Conservation (phyloP, 2,329 filamentous ascomycete species). For the Cytospora piceae region DNA sequence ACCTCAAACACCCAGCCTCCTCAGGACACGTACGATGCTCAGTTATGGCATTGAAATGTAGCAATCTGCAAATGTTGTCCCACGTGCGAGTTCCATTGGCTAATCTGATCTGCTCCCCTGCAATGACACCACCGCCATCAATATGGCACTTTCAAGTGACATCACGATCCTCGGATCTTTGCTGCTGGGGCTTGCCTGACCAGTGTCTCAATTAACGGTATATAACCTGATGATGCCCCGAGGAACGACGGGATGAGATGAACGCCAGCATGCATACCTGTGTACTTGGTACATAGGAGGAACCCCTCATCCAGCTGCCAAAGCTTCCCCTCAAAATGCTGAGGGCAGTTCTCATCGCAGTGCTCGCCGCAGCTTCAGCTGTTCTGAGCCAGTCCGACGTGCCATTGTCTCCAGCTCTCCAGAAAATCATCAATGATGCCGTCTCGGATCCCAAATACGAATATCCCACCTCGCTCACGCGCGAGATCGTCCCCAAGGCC, state of each 20-base stretch:
- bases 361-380: neutral
- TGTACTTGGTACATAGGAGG: neutral
- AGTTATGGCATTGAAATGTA: neutral
- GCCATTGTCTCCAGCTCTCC: conserved; percentile 23
- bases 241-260: conserved; percentile 8
- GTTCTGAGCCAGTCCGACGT: conserved; percentile 25
- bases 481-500: conserved; percentile 56
- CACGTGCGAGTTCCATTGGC: conserved; percentile 26
- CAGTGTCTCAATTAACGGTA: neutral
- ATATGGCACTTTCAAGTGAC: conserved; percentile 8
- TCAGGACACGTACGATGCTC: conserved; percentile 6
- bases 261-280: conserved; percentile 1
- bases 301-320: neutral
- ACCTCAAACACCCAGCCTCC: neutral
- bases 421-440: conserved; percentile 23
- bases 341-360: neutral
- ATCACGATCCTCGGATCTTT: conserved; percentile 6
- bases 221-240: neutral
- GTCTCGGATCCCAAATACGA: conserved; percentile 39
- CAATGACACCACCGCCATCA: conserved; percentile 1
- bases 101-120: conserved; percentile 10
- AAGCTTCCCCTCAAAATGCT: conserved; percentile 15
- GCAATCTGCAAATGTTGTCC: neutral
- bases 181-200: neutral
- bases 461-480: conserved; percentile 57